Conservation (phyloP, 176 grass and related monocot genomes). For the Poa pratensis region DNA sequence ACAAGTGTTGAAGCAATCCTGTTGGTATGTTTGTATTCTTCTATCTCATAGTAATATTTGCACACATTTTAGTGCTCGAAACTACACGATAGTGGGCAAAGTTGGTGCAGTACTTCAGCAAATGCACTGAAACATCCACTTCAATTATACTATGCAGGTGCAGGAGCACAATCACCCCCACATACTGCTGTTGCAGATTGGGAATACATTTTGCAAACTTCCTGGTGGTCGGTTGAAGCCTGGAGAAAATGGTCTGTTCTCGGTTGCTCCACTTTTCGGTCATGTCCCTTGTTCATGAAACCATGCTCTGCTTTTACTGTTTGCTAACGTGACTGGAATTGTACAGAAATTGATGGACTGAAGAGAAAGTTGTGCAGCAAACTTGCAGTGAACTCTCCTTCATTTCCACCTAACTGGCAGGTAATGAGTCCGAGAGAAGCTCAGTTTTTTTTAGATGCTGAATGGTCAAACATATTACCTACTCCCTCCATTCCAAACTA, state of each 20-base stretch:
- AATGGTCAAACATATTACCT: not conserved
- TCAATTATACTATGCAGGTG: constrained; percentile 54
- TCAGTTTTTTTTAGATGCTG: not conserved
- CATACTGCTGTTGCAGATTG: constrained; percentile 93
- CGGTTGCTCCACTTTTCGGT: not conserved
- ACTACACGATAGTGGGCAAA: not conserved
- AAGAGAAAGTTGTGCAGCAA: constrained; percentile 95
- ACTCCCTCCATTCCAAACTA: not conserved
- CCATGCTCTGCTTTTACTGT: not conserved
- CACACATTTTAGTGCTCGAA: not conserved
- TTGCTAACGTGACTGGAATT: constrained; percentile 30
- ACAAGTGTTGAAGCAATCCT: constrained; percentile 98
- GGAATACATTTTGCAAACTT: constrained; percentile 99
- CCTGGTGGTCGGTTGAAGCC: constrained; percentile 96
- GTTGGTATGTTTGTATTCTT: constrained; percentile 53
- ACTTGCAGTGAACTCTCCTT: constrained; percentile 86
- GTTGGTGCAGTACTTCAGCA: not conserved
- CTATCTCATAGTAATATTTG: not conserved
- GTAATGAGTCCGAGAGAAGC: constrained; percentile 41
- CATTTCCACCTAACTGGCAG: constrained; percentile 97
- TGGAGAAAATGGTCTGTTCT: constrained; percentile 84
- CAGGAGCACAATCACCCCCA: constrained; percentile 99
- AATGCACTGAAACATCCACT: constrained; percentile 22
- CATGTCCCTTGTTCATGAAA: not conserved
- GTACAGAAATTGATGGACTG: constrained; percentile 87